Percentiles rank a stretch among this genome's conserved stretches.
These are phyloP conservation scores for Penicillium hordei DNA, from an alignment of 2,329 filamentous ascomycete species.

Conservation along the genomic window DNA sequence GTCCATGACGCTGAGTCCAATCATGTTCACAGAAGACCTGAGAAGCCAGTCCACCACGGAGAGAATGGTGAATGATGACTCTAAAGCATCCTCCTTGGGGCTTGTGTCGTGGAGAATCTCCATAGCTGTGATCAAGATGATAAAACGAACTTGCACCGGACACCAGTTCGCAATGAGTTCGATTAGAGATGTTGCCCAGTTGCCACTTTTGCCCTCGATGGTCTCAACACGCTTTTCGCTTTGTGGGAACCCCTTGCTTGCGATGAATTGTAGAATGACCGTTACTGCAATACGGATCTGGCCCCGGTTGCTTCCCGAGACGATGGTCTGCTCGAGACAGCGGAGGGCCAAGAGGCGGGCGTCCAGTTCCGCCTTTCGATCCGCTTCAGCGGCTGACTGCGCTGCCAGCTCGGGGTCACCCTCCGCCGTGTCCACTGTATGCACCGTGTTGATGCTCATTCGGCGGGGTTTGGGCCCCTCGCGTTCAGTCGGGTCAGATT, in stretches of 20 bases:
- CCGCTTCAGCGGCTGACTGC: slow-evolving; percentile 80
- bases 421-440: slow-evolving; percentile 67
- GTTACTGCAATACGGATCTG: slow-evolving; percentile 78
- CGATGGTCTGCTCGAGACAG: slow-evolving; percentile 82
- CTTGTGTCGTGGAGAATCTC: slow-evolving; percentile 70
- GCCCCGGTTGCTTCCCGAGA: slow-evolving; percentile 70
- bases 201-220: slow-evolving; percentile 47
- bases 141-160: slow-evolving; percentile 90
- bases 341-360: slow-evolving; percentile 80
- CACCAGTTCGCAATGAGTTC: slow-evolving; percentile 80
- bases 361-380: slow-evolving; percentile 85
- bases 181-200: slow-evolving; percentile 82
- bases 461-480: slow-evolving; percentile 66
- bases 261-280: slow-evolving; percentile 72
- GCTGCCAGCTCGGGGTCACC: slow-evolving; percentile 66
- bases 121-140: slow-evolving; percentile 79
- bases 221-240: slow-evolving; percentile 47
- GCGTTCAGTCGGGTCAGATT: slow-evolving; percentile 67
- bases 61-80: slow-evolving; percentile 71
- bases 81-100: slow-evolving; percentile 68
- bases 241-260: slow-evolving; percentile 55
- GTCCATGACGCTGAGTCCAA: slow-evolving; percentile 95
- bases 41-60: slow-evolving; percentile 79
- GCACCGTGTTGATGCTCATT: slow-evolving; percentile 75
- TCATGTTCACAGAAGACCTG: slow-evolving; percentile 86